A percentile compares a stretch with the other conserved stretches of the same genome.
These are phyloP conservation scores for Aspergillus jensenii DNA, from an alignment of 2,329 filamentous ascomycete genomes.

Conservation along the genomic window DNA sequence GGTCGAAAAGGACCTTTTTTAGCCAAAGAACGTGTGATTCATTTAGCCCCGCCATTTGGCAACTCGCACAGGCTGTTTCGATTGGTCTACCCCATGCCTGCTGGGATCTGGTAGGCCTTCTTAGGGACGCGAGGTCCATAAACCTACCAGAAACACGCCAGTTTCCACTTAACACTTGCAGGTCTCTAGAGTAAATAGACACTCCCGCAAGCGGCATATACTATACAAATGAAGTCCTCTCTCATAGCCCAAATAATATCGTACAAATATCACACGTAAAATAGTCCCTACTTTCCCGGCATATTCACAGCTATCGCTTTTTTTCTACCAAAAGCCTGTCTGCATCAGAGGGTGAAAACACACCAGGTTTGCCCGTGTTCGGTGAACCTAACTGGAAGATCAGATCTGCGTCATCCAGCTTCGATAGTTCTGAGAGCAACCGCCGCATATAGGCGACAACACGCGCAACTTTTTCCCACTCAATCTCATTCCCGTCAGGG, in stretches of 20 bases:
- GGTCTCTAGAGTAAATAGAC: not conserved
- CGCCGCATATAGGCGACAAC: constrained; percentile 65
- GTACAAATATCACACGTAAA: not conserved
- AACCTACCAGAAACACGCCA: not conserved
- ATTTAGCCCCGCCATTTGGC: not conserved
- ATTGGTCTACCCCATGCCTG: not conserved
- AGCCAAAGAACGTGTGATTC: constrained; percentile 30
- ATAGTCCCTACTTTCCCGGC: not conserved
- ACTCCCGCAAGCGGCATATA: not conserved
- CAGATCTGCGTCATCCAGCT: constrained; percentile 54
- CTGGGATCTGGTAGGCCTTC: not conserved
- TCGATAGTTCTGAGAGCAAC: constrained; percentile 55
- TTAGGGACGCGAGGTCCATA: not conserved
- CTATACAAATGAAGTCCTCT: not conserved
- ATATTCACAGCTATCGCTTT: constrained; percentile 14
- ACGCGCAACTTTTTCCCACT: constrained; percentile 60
- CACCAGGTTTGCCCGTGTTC: constrained; percentile 32
- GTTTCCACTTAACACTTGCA: not conserved
- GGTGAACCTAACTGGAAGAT: constrained; percentile 50
- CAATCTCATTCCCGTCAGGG: constrained; percentile 49
- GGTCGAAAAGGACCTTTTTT: constrained; percentile 79
- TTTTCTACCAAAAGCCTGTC: constrained; percentile 42
- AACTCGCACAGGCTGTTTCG: not conserved
- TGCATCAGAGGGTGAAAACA: constrained; percentile 35
- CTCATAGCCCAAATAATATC: not conserved